Percentiles rank a stretch among this genome's conserved stretches.
These are phyloP conservation scores for Fusarium odoratissimum DNA, from an alignment of 2,329 filamentous ascomycete genomes.

Conservation along the genomic window DNA sequence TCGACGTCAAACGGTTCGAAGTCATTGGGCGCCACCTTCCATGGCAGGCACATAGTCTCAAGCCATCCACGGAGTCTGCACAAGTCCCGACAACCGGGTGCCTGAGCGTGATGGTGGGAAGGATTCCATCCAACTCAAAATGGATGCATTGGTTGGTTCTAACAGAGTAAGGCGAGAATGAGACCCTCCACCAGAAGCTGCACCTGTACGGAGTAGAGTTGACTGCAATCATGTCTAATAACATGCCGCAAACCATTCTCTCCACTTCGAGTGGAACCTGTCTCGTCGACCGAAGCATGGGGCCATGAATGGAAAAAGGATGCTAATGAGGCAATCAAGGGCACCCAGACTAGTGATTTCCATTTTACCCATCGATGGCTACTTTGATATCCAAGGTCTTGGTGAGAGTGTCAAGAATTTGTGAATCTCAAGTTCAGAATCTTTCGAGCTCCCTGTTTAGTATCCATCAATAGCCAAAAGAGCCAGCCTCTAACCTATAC, in stretches of 20 bases:
- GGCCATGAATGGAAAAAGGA: conserved; percentile 37
- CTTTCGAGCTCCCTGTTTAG: neutral
- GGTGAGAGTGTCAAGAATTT: conserved; percentile 11
- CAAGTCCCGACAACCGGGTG: conserved; percentile 30
- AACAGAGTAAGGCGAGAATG: conserved; percentile 32
- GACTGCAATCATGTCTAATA: conserved; percentile 38
- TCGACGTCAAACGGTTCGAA: conserved; percentile 27
- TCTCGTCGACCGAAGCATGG: conserved; percentile 39
- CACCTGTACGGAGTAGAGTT: conserved; percentile 34
- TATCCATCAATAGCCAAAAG: neutral
- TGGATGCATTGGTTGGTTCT: conserved; percentile 29
- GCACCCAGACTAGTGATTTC: conserved; percentile 27
- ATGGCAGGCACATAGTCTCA: conserved; percentile 14
- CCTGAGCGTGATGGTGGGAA: conserved; percentile 38
- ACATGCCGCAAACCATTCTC: conserved; percentile 42
- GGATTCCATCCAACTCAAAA: conserved; percentile 20
- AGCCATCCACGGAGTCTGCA: conserved; percentile 26
- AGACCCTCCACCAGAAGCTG: conserved; percentile 39
- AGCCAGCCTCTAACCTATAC: neutral
- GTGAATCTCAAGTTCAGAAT: neutral
- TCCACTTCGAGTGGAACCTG: conserved; percentile 46
- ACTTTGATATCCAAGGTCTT: conserved; percentile 7
- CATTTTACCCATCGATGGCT: conserved; percentile 19
- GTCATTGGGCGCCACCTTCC: conserved; percentile 10
- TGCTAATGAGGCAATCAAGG: conserved; percentile 26